A percentile compares a stretch with the other conserved stretches of the same genome.
phyloP scores from a whole-genome alignment of 306 rosid species.

The Glycyrrhiza uralensis region DNA sequence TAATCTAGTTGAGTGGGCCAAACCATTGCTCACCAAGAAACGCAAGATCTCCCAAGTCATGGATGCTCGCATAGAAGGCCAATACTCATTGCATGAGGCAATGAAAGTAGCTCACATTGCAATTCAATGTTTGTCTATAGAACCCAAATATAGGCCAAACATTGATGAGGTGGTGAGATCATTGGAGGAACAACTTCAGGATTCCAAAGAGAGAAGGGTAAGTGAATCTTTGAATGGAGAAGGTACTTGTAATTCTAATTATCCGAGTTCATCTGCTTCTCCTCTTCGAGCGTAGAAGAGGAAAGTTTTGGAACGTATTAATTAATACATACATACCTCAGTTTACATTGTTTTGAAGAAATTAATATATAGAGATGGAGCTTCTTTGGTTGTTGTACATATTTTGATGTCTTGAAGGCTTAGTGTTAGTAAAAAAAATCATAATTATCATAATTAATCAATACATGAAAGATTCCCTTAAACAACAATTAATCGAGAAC shows the following conservation, averaged over 20 bases:
- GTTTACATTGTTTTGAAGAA: slow-evolving; percentile 19
- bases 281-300: slow-evolving; percentile 32
- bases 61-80: slow-evolving; percentile 78
- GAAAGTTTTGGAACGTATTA: not conserved
- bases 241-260: slow-evolving; percentile 27
- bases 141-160: slow-evolving; percentile 61
- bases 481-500: too few species aligned
- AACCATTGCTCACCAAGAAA: slow-evolving; percentile 67
- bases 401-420: slow-evolving; percentile 4
- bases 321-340: too few species aligned
- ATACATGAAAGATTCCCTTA: too few species aligned
- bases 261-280: slow-evolving; percentile 46
- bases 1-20: slow-evolving; percentile 79
- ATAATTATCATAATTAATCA: too few species aligned
- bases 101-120: slow-evolving; percentile 57
- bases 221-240: slow-evolving; percentile 10
- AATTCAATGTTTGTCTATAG: slow-evolving; percentile 56
- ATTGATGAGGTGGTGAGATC: slow-evolving; percentile 64
- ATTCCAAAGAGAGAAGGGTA: slow-evolving; percentile 19
- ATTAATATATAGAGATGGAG: slow-evolving; percentile 14
- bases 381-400: slow-evolving; percentile 38
- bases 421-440: not conserved
- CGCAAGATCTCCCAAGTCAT: slow-evolving; percentile 58
- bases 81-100: slow-evolving; percentile 55
- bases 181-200: slow-evolving; percentile 75